Evolutionary conservation across 2,329 filamentous ascomycete genomes (phyloP), one percentile per base, ranked within the genome.

Genomic region (Pseudogymnoascus sp.): DNA sequence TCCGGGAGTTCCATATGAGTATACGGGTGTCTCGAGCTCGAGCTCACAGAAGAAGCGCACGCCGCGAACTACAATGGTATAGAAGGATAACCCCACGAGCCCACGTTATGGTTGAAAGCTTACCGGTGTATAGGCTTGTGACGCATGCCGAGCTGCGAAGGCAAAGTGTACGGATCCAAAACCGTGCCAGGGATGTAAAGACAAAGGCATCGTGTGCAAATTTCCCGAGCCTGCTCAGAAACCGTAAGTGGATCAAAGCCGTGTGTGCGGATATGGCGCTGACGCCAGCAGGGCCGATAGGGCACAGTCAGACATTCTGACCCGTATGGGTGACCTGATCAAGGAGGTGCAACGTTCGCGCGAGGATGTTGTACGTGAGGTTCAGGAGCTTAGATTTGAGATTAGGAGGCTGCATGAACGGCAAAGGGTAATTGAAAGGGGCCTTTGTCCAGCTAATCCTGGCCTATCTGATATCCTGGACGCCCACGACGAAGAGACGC

Each of bases 201-300:
- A 97, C 69, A 96, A 96, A 73, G 87, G 84, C 68, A 82, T 91
- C 33, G 82, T 87, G 62, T 99, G 91, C 78, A 87, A 90, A 75
- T 97, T 97, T 75, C 87, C 93, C 68, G 93, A 97, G 72, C 89
- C 95, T 5, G 89, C 91, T 21, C 91, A 91, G 15, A 95, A 96
- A 72, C 93, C 96, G 90, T 96, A 81, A 74, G 88, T 79, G 38
- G 62, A 63, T 50, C 59, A 64, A 74, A 84, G 82, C 63, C 80
- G 1, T 23, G 19, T 4, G 15, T 8, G 15, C 9, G 10, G 31
- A 15, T 10, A 38, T 3, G 2, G 17, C 19, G 9, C 21, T 60
- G 9, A 60, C 57, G 1, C 11, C 57, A 36, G 1, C 5, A 60
- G 57, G 57, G 38, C 23, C 67, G 85, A 87, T 71, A 87, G 86